Evolutionary conservation across 345 rosid species (phyloP), one percentile per base, ranked within the genome.

Genomic region (Bretschneidera sinensis): DNA sequence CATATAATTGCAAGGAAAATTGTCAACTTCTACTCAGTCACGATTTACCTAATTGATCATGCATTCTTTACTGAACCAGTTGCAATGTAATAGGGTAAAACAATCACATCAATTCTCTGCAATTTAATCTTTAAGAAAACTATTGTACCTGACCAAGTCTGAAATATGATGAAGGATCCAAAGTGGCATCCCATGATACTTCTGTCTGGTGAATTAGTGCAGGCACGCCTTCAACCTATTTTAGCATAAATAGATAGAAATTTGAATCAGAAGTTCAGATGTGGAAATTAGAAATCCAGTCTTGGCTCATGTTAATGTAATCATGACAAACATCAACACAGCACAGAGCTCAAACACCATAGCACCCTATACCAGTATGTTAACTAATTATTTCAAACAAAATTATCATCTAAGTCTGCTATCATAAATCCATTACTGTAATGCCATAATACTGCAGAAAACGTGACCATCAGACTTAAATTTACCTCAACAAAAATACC

Each of bases 101-200:
- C 2, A 62, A 55, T 21, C 31, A 55, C 25, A 39, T 57, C 25
- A 8, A 68, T 51, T 34, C 18, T 9, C 60, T 50, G 54, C 15
- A 54, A 60, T 64, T 51, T 43, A 28, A 54, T 19, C 49, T 64
- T 15, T 50, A 22, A 54, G 22, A 19, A 48, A 68, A 58, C 17
- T 17, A 39, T 52, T 45, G 16, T 83, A 87, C 98, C 98, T 92
- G 96, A 61, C 91, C 98, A 63, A 88, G 72, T 80, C 86, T 83
- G 68, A 85, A 86, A 81, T 69, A 78, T 51, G 95, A 82, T 54
- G 81, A 80, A 71, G 92, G 95, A 74, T 90, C 95, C 78, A 90
- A 81, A 19, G 97, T 86, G 59, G 95, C 88, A 88, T 87, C 92
- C 99, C 97, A 94, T 59, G 97, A 94, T 54, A 94, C 90, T 71